phyloP scores from a whole-genome alignment of 768 basidiomycete genomes.

The Auricularia auricula-judae region DNA sequence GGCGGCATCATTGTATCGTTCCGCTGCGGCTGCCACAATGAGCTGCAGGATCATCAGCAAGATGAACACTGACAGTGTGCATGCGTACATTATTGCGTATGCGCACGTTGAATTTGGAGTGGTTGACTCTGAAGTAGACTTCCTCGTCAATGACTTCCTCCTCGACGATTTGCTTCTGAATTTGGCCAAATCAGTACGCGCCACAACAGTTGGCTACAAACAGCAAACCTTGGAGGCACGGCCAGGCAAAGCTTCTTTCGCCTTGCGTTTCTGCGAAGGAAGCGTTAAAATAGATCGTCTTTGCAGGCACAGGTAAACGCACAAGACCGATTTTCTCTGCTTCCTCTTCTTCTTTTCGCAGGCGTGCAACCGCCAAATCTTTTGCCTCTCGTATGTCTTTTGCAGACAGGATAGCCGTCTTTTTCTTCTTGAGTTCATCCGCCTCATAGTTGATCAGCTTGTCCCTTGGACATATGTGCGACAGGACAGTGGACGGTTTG shows the following conservation, averaged over 20 bases:
- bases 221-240: constrained; percentile 42
- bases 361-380: constrained; percentile 47
- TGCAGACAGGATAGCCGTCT: constrained; percentile 61
- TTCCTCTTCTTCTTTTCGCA: constrained; percentile 63
- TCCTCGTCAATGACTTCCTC: constrained; percentile 60
- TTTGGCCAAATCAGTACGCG: not conserved
- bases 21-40: constrained; percentile 61
- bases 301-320: constrained; percentile 17
- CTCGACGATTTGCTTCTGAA: constrained; percentile 38
- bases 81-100: constrained; percentile 70
- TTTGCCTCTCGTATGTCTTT: constrained; percentile 69
- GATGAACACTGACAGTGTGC: not conserved
- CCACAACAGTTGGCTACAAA: not conserved
- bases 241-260: constrained; percentile 9
- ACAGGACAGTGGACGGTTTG: constrained; percentile 66
- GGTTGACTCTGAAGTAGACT: constrained; percentile 79
- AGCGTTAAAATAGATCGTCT: not conserved
- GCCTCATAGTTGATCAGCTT: constrained; percentile 70
- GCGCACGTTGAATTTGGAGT: constrained; percentile 75
- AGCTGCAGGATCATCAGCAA: constrained; percentile 37
- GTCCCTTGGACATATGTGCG: constrained; percentile 71
- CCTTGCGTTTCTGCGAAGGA: constrained; percentile 12
- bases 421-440: constrained; percentile 64
- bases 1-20: constrained; percentile 70
- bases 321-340: constrained; percentile 66